Conservation (phyloP, 208 protist genomes). For the Histomonas meleagridis region DNA sequence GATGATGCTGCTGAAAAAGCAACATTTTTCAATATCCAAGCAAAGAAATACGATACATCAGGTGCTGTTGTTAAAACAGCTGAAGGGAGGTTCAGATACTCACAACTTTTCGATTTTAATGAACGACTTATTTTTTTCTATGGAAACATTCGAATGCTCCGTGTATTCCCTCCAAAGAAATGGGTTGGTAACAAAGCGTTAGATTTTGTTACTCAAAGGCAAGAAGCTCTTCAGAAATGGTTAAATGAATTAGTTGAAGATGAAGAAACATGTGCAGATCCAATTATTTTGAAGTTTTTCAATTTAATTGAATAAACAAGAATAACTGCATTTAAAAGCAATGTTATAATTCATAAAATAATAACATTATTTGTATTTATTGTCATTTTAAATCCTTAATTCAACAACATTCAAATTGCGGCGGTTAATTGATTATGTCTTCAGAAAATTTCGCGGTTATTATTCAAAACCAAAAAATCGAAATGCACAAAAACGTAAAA, state of each 20-base stretch:
- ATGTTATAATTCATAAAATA: too few species aligned
- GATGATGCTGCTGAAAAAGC: background rate
- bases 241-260: background rate
- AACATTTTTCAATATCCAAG: background rate
- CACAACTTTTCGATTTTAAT: constrained; percentile 22
- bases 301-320: constrained; percentile 16
- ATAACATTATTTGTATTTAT: too few species aligned
- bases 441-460: too few species aligned
- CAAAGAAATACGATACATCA: background rate
- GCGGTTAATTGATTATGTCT: too few species aligned
- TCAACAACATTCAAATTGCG: too few species aligned
- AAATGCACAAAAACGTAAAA: too few species aligned
- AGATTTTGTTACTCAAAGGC: background rate
- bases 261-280: constrained; percentile 20
- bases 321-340: too few species aligned
- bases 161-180: constrained; percentile 31
- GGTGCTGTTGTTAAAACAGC: background rate
- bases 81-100: background rate
- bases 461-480: too few species aligned
- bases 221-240: constrained; percentile 3
- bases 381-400: too few species aligned
- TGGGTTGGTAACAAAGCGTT: background rate
- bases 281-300: background rate
- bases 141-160: background rate
- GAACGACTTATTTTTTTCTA: background rate